Percentiles rank a stretch among this genome's conserved stretches.
phyloP scores from a whole-genome alignment of 306 rosid genomes.

The Vachellia pachyceras region DNA sequence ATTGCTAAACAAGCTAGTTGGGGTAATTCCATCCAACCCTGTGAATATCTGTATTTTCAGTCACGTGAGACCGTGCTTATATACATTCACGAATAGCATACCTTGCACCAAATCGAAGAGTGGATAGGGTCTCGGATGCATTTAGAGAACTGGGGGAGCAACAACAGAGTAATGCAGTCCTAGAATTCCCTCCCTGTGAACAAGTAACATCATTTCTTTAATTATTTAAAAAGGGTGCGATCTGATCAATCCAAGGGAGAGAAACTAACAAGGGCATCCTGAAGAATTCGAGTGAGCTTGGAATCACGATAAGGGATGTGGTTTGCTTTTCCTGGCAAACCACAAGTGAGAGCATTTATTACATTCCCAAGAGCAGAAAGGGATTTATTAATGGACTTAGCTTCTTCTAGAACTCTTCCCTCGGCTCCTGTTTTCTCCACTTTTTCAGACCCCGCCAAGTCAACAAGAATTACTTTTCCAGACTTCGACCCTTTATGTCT shows the following conservation, averaged over 20 bases:
- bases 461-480: slow-evolving; percentile 78
- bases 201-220: slow-evolving; percentile 34
- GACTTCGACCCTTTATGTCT: slow-evolving; percentile 57
- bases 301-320: slow-evolving; percentile 92
- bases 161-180: slow-evolving; percentile 81
- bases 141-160: slow-evolving; percentile 81
- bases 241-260: slow-evolving; percentile 25
- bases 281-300: slow-evolving; percentile 86
- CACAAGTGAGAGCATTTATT: slow-evolving; percentile 79
- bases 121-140: slow-evolving; percentile 79
- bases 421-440: slow-evolving; percentile 91
- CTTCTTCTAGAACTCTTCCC: slow-evolving; percentile 89
- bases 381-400: slow-evolving; percentile 88
- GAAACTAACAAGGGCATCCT: slow-evolving; percentile 78
- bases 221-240: slow-evolving; percentile 4
- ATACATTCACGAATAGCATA: slow-evolving; percentile 34
- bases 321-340: slow-evolving; percentile 66
- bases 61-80: slow-evolving; percentile 1
- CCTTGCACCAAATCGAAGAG: slow-evolving; percentile 90
- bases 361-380: slow-evolving; percentile 90
- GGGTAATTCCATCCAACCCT: slow-evolving; percentile 7
- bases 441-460: slow-evolving; percentile 93
- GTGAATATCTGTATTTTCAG: slow-evolving; percentile 12
- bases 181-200: slow-evolving; percentile 77
- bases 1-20: neutral